Evolutionary conservation across 306 rosid genomes (phyloP).

Genomic region (Senna siamea): DNA sequence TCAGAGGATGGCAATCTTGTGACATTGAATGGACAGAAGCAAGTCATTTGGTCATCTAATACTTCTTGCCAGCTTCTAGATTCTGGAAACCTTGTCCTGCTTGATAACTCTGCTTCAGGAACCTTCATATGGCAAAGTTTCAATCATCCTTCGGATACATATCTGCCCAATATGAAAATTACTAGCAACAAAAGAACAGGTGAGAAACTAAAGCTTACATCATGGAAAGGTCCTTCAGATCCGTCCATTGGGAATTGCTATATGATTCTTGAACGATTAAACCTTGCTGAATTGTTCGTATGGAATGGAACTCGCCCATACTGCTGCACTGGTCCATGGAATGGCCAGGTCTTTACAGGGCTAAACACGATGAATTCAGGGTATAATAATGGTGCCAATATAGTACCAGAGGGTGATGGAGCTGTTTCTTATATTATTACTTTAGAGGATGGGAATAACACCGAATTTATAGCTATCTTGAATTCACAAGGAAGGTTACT

Average conservation of each 20-base stretch:
- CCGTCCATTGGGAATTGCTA: conserved; percentile 9
- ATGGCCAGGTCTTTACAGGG: neutral
- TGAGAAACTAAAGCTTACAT: neutral
- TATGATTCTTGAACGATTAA: neutral
- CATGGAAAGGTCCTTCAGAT: conserved; percentile 20
- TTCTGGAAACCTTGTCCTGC: neutral
- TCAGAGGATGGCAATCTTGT: too few species aligned
- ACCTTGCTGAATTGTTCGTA: conserved; percentile 18
- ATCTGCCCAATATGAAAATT: too few species aligned
- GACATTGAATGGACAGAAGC: too few species aligned
- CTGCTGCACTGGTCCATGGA: conserved; percentile 1
- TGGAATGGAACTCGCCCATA: conserved; percentile 26
- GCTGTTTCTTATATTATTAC: too few species aligned
- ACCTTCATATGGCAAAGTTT: neutral
- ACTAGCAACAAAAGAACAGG: neutral
- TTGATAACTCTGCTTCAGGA: neutral
- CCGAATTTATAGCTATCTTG: neutral
- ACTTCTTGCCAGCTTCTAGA: neutral
- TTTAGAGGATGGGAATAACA: too few species aligned
- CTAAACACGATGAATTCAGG: too few species aligned
- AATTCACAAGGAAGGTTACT: neutral
- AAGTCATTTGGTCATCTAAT: neutral
- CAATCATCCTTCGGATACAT: too few species aligned
- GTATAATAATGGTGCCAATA: too few species aligned
- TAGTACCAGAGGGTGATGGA: too few species aligned